A percentile compares a stretch with the other conserved stretches of the same genome.
Conservation (phyloP, 495 filamentous ascomycete species). For the Trichoderma gamsii region DNA sequence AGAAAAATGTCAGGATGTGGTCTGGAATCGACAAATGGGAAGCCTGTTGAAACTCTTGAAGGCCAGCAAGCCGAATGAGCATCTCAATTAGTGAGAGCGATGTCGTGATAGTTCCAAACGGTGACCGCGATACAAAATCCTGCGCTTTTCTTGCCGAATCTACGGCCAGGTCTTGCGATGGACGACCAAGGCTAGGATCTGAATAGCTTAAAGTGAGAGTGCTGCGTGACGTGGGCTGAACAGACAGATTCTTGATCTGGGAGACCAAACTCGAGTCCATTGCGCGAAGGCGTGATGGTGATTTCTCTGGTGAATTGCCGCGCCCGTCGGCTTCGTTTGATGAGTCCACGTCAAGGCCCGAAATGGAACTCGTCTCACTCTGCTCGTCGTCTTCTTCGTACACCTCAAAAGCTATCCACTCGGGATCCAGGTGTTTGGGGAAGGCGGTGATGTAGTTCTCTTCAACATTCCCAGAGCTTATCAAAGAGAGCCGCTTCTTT, state of each 20-base stretch:
- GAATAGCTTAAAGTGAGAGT: constrained; percentile 18
- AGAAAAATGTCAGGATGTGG: constrained; percentile 89
- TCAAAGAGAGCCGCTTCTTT: constrained; percentile 17
- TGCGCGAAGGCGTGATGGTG: constrained; percentile 17
- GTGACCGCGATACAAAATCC: constrained; percentile 28
- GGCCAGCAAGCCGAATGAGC: constrained; percentile 79
- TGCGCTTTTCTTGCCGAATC: constrained; percentile 17
- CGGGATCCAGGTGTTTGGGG: constrained; percentile 76
- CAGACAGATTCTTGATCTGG: constrained; percentile 36
- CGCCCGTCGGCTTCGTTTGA: constrained; percentile 27
- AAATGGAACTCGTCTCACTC: constrained; percentile 23
- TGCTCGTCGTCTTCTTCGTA: constrained; percentile 56
- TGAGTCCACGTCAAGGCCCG: background rate
- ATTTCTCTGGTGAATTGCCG: constrained; percentile 5
- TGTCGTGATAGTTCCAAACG: constrained; percentile 56
- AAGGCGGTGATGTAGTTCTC: constrained; percentile 32
- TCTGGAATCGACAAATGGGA: constrained; percentile 93
- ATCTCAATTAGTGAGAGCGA: constrained; percentile 92
- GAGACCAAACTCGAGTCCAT: constrained; percentile 36
- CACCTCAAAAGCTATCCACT: constrained; percentile 95
- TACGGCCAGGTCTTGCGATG: constrained; percentile 8
- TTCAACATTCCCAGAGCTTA: background rate
- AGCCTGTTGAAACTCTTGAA: constrained; percentile 96
- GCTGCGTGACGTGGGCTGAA: constrained; percentile 24
- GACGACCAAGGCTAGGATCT: background rate